Evolutionary conservation across 73 alveolate genomes (phyloP).

Genomic region (Stentor coeruleus): DNA sequence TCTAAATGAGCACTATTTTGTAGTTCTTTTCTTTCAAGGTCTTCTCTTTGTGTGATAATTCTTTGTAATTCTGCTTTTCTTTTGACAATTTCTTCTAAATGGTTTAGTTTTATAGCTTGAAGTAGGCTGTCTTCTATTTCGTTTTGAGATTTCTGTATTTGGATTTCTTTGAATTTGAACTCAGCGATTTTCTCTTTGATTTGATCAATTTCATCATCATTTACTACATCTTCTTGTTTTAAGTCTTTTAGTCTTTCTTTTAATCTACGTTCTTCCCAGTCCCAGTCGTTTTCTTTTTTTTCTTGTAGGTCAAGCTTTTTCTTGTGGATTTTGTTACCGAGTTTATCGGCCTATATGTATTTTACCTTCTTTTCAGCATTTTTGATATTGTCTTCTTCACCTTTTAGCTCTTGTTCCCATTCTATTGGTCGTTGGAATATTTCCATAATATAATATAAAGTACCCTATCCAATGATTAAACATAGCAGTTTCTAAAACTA

Average conservation of each 20-base stretch:
- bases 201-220: not conserved
- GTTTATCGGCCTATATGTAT: not conserved
- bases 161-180: not conserved
- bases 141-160: not conserved
- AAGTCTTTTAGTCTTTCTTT: not conserved
- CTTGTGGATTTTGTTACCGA: not conserved
- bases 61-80: conserved; percentile 7
- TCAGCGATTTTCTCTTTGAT: conserved; percentile 10
- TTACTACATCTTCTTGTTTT: not conserved
- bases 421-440: not conserved
- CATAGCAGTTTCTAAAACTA: too few relatives aligned
- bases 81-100: conserved; percentile 19
- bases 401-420: conserved; percentile 5
- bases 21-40: not conserved
- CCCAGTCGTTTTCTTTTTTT: conserved; percentile 11
- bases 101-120: conserved; percentile 2
- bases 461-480: too few relatives aligned
- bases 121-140: not conserved
- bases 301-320: not conserved
- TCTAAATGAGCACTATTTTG: not conserved
- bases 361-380: conserved; percentile 2
- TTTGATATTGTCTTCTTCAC: not conserved
- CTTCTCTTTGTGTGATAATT: not conserved
- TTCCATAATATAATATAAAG: not conserved
- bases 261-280: conserved; percentile 10